Evolutionary conservation across 2,329 filamentous ascomycete genomes (phyloP).

Genomic region (Aspergillus pseudoviridinutans): DNA sequence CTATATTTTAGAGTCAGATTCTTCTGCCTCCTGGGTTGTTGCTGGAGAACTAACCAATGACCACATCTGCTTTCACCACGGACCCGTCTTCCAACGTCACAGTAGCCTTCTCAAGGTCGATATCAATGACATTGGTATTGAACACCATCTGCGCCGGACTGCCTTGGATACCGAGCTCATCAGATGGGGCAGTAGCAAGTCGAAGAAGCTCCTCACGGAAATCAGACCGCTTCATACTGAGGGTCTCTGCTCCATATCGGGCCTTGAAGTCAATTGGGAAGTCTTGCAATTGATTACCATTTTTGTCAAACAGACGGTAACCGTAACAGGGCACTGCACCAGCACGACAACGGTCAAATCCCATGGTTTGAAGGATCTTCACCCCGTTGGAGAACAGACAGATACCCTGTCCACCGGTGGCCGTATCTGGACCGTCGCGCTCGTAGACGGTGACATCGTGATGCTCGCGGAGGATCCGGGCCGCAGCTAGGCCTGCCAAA

Average conservation of each 20-base stretch:
- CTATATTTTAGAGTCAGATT: not conserved
- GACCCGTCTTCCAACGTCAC: not conserved
- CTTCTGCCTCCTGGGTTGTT: not conserved
- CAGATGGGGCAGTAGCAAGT: not conserved
- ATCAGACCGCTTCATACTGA: not conserved
- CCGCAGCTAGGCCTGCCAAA: not conserved
- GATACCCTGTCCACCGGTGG: conserved; percentile 4
- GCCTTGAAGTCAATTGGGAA: conserved; percentile 1
- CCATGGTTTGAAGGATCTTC: conserved; percentile 1
- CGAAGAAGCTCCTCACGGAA: conserved; percentile 1
- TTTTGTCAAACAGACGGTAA: not conserved
- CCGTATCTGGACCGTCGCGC: not conserved
- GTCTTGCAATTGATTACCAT: not conserved
- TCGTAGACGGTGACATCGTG: conserved; percentile 3
- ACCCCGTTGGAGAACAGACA: conserved; percentile 1
- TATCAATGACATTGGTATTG: not conserved
- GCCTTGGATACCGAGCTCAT: not conserved
- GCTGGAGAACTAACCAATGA: not conserved
- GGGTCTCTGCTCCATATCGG: not conserved
- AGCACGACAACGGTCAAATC: not conserved
- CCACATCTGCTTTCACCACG: too few species aligned
- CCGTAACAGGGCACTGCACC: not conserved
- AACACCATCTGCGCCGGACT: conserved; percentile 1
- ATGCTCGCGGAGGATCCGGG: conserved; percentile 1
- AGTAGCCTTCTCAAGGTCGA: not conserved